Conservation (phyloP, 2,329 filamentous ascomycete species). For the Fusarium equiseti region DNA sequence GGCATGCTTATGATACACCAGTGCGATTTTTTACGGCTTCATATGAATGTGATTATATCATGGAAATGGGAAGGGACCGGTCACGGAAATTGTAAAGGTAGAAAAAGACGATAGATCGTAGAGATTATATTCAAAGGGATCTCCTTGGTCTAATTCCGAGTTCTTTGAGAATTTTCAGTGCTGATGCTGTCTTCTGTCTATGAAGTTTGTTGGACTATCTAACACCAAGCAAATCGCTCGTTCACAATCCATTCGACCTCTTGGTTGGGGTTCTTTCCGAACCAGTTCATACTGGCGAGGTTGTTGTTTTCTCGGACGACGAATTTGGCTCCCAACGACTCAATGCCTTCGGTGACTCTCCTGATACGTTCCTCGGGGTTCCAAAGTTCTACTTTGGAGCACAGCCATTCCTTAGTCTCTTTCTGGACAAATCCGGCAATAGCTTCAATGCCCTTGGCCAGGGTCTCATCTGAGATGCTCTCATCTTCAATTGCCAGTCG, state of each 20-base stretch:
- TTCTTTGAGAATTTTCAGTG: not conserved
- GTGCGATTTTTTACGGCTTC: slow-evolving; percentile 48
- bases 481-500: slow-evolving; percentile 74
- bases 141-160: slow-evolving; percentile 26
- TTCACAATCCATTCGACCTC: slow-evolving; percentile 79
- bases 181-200: not conserved
- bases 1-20: slow-evolving; percentile 50
- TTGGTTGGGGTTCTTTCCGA: slow-evolving; percentile 64
- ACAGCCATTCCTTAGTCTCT: slow-evolving; percentile 78
- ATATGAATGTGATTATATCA: slow-evolving; percentile 47
- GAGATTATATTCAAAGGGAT: slow-evolving; percentile 31
- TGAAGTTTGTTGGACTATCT: slow-evolving; percentile 25
- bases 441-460: slow-evolving; percentile 67
- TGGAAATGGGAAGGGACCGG: slow-evolving; percentile 38
- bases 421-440: slow-evolving; percentile 75
- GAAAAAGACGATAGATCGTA: slow-evolving; percentile 44
- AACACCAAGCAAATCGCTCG: slow-evolving; percentile 86
- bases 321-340: slow-evolving; percentile 62
- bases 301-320: slow-evolving; percentile 73
- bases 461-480: slow-evolving; percentile 54
- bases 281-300: slow-evolving; percentile 80
- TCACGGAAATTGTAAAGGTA: slow-evolving; percentile 36
- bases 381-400: slow-evolving; percentile 82
- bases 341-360: slow-evolving; percentile 58
- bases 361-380: slow-evolving; percentile 74